These are phyloP conservation scores for Dactylellina drechsleri DNA, from an alignment of 2,329 filamentous ascomycete species.

Conservation along the genomic window DNA sequence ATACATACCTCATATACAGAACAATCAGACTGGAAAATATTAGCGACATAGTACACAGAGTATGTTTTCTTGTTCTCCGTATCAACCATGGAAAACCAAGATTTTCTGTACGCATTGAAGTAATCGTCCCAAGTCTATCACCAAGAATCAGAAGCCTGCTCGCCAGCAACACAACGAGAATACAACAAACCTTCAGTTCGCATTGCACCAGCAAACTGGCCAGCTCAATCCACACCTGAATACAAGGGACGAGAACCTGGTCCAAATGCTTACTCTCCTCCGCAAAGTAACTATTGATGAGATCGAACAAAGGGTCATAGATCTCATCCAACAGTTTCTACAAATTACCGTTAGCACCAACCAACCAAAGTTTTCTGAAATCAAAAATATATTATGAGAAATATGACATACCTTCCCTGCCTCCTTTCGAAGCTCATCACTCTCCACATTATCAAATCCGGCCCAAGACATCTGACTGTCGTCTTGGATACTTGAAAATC, in stretches of 20 bases:
- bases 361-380: not conserved
- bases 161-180: not conserved
- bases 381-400: too few species aligned
- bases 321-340: slow-evolving; percentile 59
- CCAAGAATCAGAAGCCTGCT: not conserved
- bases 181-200: slow-evolving; percentile 61
- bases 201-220: slow-evolving; percentile 65
- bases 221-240: slow-evolving; percentile 65
- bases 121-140: slow-evolving; percentile 67
- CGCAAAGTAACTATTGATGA: slow-evolving; percentile 48
- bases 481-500: slow-evolving; percentile 62
- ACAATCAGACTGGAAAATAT: slow-evolving; percentile 61
- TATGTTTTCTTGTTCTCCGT: slow-evolving; percentile 66
- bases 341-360: not conserved
- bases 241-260: slow-evolving; percentile 51
- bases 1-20: slow-evolving; percentile 48
- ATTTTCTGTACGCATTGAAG: slow-evolving; percentile 66
- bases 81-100: slow-evolving; percentile 64
- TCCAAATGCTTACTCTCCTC: slow-evolving; percentile 32
- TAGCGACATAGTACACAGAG: slow-evolving; percentile 64
- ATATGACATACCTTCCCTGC: slow-evolving; percentile 56
- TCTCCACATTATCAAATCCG: slow-evolving; percentile 63
- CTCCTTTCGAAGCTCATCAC: slow-evolving; percentile 48
- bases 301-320: slow-evolving; percentile 52
- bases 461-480: slow-evolving; percentile 71